Percentiles rank a stretch among this genome's conserved stretches.
These are phyloP conservation scores for Apiospora hydei DNA, from an alignment of 2,329 filamentous ascomycete genomes.

Conservation along the genomic window DNA sequence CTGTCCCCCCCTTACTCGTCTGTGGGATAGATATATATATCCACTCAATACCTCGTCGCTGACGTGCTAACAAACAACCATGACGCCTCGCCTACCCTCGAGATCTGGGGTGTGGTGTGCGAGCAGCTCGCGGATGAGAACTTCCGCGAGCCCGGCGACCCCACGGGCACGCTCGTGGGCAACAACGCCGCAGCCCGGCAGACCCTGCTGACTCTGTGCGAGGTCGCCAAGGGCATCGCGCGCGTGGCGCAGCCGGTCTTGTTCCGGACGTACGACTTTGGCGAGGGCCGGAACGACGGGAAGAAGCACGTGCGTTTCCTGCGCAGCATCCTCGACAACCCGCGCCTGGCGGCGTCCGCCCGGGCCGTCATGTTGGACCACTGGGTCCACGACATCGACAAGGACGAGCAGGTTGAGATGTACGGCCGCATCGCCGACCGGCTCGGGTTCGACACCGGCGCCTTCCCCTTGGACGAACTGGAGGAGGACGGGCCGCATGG, in stretches of 20 bases:
- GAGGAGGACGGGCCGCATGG: not conserved
- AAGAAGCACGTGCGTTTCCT: conserved; percentile 2
- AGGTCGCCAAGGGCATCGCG: not conserved
- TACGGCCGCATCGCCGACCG: conserved; percentile 5
- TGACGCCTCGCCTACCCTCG: not conserved
- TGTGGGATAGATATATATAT: too few species aligned
- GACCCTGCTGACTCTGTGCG: not conserved
- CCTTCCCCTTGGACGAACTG: not conserved
- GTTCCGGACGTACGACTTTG: not conserved
- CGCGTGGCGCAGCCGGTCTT: not conserved
- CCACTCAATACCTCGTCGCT: not conserved
- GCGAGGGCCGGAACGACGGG: not conserved
- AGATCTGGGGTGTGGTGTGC: conserved; percentile 1
- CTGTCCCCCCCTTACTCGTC: not conserved
- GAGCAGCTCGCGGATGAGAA: not conserved
- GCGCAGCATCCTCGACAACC: not conserved
- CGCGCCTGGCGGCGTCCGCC: not conserved
- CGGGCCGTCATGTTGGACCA: not conserved
- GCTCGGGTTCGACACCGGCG: not conserved
- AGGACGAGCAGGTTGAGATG: not conserved
- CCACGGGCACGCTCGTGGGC: not conserved
- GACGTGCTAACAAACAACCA: not conserved
- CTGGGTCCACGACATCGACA: not conserved
- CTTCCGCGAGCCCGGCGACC: not conserved
- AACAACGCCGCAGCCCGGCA: not conserved